Base-by-base conservation (phyloP, 768 basidiomycete genomes). In the Xerocomellus amylosporus region DNA sequence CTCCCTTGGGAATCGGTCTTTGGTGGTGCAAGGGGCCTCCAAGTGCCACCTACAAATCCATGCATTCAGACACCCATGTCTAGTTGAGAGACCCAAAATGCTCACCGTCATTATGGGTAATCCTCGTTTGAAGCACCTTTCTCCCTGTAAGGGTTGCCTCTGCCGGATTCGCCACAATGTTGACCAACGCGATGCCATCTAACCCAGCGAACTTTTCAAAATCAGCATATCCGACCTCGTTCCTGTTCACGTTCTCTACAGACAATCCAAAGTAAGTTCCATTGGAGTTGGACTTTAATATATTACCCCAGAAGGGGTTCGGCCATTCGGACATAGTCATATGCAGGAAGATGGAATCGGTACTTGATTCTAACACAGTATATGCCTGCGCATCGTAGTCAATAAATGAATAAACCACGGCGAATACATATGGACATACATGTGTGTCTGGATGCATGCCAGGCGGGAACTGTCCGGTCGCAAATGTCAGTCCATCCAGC, bases 161-260 rank as follows among this genome's bases (percentile, higher is more conserved):
- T 0, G 77, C 74, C 0, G 92, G 79, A 64, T 98, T 97, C 7
- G 87, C 72, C 8, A 99, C 93, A 36, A 98, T 64, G 64, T 99
- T 99, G 61, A 95, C 81, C 44, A 99, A 73, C 6, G 96, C 96
- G 58, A 99, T 96, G 0, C 97, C 97, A 68, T 98, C 95, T 46
- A 99, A 72, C 10, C 94, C 95, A 52, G 89, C 83, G 80, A 98
- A 88, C 78, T 98, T 99, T 75, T 99, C 97, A 61, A 98, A 99
- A 70, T 99, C 96, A 31, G 93, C 95, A 64, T 81, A 98, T 5
- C 97, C 97, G 0, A 74, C 67, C 0, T 82, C 74, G 67, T 99
- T 87, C n/a, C 97, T 82, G 70, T 98, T 98, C 51, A 90, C 97
- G 62, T 93, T 80, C 61, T 91, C 88, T 37, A 90, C 64, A 1